phyloP scores from a whole-genome alignment of 2,329 filamentous ascomycete genomes.

The Exophiala sp. region DNA sequence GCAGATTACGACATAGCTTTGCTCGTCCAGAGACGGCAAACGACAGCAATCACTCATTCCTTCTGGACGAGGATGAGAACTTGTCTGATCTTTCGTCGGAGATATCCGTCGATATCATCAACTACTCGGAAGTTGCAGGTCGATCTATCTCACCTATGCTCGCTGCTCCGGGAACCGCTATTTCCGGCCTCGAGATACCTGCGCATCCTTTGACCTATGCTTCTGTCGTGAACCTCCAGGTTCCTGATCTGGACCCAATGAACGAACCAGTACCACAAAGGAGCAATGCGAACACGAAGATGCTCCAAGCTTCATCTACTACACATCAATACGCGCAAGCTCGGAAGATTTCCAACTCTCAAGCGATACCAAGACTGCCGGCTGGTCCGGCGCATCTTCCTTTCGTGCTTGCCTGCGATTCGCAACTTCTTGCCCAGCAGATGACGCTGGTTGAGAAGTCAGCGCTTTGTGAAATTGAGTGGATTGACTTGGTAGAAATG shows the following conservation, averaged over 20 bases:
- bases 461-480: conserved; percentile 63
- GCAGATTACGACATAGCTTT: conserved; percentile 31
- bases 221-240: conserved; percentile 43
- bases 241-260: conserved; percentile 34
- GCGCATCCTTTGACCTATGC: conserved; percentile 45
- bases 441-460: conserved; percentile 64
- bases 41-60: conserved; percentile 42
- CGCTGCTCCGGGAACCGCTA: conserved; percentile 34
- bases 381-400: conserved; percentile 50
- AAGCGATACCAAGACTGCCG: conserved; percentile 11
- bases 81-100: conserved; percentile 53
- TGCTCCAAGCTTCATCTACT: background rate
- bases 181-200: conserved; percentile 41
- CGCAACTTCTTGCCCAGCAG: conserved; percentile 59
- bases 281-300: background rate
- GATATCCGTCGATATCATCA: conserved; percentile 51
- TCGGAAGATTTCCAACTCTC: conserved; percentile 1
- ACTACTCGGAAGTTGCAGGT: conserved; percentile 36
- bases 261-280: conserved; percentile 32
- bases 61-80: conserved; percentile 53
- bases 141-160: conserved; percentile 32
- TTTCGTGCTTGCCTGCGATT: conserved; percentile 62
- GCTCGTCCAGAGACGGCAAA: conserved; percentile 25
- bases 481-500: conserved; percentile 63
- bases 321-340: background rate